A percentile compares a stretch with the other conserved stretches of the same genome.
These are phyloP conservation scores for Neocucurbitaria cava DNA, from an alignment of 2,329 filamentous ascomycete genomes.

Conservation along the genomic window DNA sequence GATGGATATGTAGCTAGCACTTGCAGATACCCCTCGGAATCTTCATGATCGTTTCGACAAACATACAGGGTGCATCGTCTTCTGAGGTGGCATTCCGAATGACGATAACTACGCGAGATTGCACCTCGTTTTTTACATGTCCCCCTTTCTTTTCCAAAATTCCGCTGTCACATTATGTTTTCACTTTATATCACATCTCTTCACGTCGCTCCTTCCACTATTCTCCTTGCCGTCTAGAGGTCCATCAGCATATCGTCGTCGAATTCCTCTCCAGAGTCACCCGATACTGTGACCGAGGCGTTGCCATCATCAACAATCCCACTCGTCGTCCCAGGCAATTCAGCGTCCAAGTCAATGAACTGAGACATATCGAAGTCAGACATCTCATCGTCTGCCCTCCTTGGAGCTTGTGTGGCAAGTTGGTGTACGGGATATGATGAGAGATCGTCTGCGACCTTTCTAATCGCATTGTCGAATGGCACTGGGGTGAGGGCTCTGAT, in stretches of 20 bases:
- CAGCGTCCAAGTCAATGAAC: slow-evolving; percentile 1
- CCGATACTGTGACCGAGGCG: slow-evolving; percentile 1
- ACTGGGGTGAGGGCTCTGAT: not conserved
- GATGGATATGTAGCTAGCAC: not conserved
- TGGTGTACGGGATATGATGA: not conserved
- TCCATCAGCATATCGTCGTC: slow-evolving; percentile 40
- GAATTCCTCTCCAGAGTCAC: slow-evolving; percentile 12
- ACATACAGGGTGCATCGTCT: not conserved
- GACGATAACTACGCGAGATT: not conserved
- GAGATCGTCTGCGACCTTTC: not conserved
- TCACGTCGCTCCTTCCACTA: slow-evolving; percentile 1
- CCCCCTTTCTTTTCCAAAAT: not conserved
- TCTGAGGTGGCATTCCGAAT: too few species aligned
- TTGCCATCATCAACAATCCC: not conserved
- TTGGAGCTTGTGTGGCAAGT: too few species aligned
- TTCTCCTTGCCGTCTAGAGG: not conserved
- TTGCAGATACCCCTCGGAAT: not conserved
- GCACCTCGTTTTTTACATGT: not conserved
- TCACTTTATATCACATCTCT: not conserved
- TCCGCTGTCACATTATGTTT: not conserved
- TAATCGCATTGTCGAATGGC: not conserved
- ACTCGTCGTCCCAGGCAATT: not conserved
- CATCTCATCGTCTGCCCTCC: not conserved
- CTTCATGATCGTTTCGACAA: not conserved
- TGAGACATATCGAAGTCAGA: slow-evolving; percentile 6